These are phyloP conservation scores for Aspergillus cristatus DNA, from an alignment of 495 filamentous ascomycete species.

Conservation along the genomic window DNA sequence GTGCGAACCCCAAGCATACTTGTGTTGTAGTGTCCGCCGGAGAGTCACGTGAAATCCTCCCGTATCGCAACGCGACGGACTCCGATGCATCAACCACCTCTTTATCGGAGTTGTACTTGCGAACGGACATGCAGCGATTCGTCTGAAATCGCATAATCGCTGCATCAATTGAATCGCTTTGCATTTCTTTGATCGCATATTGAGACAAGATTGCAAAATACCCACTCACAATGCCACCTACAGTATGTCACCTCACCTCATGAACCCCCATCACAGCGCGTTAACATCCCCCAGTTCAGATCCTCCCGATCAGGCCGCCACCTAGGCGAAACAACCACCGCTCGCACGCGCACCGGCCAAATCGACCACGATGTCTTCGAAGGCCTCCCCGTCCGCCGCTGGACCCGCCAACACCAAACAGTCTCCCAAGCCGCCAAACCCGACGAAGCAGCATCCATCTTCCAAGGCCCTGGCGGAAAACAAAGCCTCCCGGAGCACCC, in stretches of 20 bases:
- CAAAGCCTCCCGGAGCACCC: constrained; percentile 45
- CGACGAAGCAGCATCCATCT: constrained; percentile 35
- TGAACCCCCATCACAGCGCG: no score
- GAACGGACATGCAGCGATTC: no score
- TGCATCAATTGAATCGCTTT: no score
- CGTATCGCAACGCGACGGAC: no score
- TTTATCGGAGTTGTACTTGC: no score
- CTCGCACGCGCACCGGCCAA: constrained; percentile 64
- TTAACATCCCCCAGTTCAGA: constrained; percentile 24
- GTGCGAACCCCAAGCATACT: no score
- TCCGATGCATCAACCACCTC: no score
- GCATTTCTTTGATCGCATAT: no score
- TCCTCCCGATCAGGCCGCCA: constrained; percentile 38
- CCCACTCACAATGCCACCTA: constrained; percentile 30
- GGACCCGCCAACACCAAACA: constrained; percentile 63
- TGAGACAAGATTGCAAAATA: constrained; percentile 2
- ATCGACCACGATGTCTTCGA: constrained; percentile 94
- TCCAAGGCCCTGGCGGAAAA: constrained; percentile 50
- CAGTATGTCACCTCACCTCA: constrained; percentile 23
- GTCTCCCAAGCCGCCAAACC: constrained; percentile 56
- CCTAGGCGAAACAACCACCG: constrained; percentile 47
- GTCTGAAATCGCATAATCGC: no score
- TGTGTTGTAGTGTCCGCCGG: no score
- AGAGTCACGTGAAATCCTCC: no score
- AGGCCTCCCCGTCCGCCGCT: constrained; percentile 87